These are phyloP conservation scores for Casaregolazyma lundiana DNA, from an alignment of 1,139 yeast species.

Conservation along the genomic window DNA sequence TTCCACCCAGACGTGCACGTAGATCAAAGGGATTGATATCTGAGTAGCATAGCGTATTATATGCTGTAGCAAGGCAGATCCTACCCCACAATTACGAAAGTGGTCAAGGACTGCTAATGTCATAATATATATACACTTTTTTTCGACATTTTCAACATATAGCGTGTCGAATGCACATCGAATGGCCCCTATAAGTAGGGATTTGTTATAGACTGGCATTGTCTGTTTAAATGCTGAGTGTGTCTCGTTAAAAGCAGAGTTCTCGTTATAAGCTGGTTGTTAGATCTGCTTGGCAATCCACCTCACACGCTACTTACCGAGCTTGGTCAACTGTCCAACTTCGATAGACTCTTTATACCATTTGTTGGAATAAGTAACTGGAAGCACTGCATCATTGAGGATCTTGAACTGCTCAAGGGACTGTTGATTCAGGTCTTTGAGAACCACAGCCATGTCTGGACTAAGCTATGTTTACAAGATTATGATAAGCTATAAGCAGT, in stretches of 20 bases:
- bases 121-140: conserved; percentile 54
- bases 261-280: too few relatives aligned
- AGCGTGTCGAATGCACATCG: conserved; percentile 40
- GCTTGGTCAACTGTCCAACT: conserved; percentile 30
- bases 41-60: conserved; percentile 50
- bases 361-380: conserved; percentile 42
- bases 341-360: conserved; percentile 48
- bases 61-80: conserved; percentile 51
- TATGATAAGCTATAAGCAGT: background rate
- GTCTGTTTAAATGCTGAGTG: conserved; percentile 3
- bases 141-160: conserved; percentile 40
- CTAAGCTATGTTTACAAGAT: background rate
- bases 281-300: conserved; percentile 1
- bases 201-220: conserved; percentile 50
- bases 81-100: conserved; percentile 60
- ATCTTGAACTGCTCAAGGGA: conserved; percentile 45
- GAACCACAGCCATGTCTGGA: background rate
- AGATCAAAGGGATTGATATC: conserved; percentile 50
- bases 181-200: conserved; percentile 68
- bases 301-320: conserved; percentile 19
- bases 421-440: conserved; percentile 2
- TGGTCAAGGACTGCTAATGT: conserved; percentile 60
- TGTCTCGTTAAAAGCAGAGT: background rate
- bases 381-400: conserved; percentile 54
- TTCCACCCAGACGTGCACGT: conserved; percentile 55